These are phyloP conservation scores for Pythium brassicae DNA, from an alignment of 352 stramenopile genomes.

Conservation along the genomic window DNA sequence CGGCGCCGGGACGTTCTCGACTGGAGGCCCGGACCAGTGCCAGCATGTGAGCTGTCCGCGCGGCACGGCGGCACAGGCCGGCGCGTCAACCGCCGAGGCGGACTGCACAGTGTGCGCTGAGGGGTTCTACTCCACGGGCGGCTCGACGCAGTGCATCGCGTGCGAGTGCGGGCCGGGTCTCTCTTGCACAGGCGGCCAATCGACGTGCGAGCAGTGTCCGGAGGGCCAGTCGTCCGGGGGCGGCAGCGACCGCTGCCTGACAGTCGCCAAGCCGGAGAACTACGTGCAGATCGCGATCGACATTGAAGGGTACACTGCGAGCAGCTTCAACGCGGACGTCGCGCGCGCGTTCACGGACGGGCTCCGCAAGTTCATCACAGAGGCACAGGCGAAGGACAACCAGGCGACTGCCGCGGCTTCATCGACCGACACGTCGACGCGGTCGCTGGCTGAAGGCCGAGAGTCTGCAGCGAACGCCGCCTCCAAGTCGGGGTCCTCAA, in stretches of 20 bases:
- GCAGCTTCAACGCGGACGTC: slow-evolving; percentile 36
- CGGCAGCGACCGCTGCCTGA: slow-evolving; percentile 29
- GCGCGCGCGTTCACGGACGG: slow-evolving; percentile 25
- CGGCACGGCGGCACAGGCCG: slow-evolving; percentile 27
- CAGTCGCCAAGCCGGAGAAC: slow-evolving; percentile 14
- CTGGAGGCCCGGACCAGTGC: slow-evolving; percentile 32
- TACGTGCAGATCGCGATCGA: slow-evolving; percentile 37
- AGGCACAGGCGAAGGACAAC: slow-evolving; percentile 7
- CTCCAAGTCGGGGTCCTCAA: not conserved
- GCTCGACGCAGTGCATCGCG: slow-evolving; percentile 37
- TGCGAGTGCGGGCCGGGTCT: slow-evolving; percentile 28
- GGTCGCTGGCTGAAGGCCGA: not conserved
- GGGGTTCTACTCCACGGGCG: slow-evolving; percentile 44
- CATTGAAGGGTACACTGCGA: slow-evolving; percentile 41
- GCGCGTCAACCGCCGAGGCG: slow-evolving; percentile 16
- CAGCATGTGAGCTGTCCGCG: slow-evolving; percentile 26
- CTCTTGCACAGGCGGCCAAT: slow-evolving; percentile 24
- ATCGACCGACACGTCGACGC: slow-evolving; percentile 1
- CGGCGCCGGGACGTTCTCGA: slow-evolving; percentile 28
- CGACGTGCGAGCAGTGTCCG: slow-evolving; percentile 27
- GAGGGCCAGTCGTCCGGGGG: slow-evolving; percentile 17
- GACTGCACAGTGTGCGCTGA: slow-evolving; percentile 38
- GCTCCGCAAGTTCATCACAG: slow-evolving; percentile 30
- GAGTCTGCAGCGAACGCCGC: not conserved
- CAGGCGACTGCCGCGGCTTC: not conserved